phyloP scores from a whole-genome alignment of 202 grass and related monocot genomes.

The Saccharum hybrid region DNA sequence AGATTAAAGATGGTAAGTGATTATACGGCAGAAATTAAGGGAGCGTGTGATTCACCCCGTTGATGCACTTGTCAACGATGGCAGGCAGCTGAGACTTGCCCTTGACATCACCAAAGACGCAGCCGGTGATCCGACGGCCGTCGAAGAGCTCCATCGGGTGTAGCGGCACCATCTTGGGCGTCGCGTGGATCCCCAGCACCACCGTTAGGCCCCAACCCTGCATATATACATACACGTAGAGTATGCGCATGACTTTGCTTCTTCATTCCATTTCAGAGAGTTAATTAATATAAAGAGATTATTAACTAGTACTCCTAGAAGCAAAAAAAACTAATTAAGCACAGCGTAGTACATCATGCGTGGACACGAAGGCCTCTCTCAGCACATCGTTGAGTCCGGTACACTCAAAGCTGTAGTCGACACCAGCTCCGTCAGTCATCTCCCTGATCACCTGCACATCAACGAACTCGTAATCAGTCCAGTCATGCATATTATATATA shows the following conservation, averaged over 20 bases:
- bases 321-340: background rate
- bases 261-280: no score
- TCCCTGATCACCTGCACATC: conserved; percentile 67
- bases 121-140: conserved; percentile 67
- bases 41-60: conserved; percentile 46
- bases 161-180: conserved; percentile 70
- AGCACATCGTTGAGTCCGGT: conserved; percentile 65
- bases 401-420: conserved; percentile 94
- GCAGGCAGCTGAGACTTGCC: conserved; percentile 79
- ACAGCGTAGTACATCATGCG: conserved; percentile 66
- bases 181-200: conserved; percentile 72
- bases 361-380: conserved; percentile 74
- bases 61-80: conserved; percentile 68
- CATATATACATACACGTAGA: background rate
- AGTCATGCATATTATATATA: no score
- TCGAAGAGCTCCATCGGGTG: conserved; percentile 97
- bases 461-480: background rate
- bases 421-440: conserved; percentile 80
- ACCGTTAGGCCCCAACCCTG: conserved; percentile 90
- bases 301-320: no score
- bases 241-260: no score
- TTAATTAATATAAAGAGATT: no score
- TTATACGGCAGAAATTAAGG: background rate
- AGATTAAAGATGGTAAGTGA: background rate
- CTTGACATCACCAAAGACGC: conserved; percentile 77